Percentiles rank a stretch among this genome's conserved stretches.
Evolutionary conservation across 129 eudicot species (phyloP).

Genomic region (Mikania micrantha): DNA sequence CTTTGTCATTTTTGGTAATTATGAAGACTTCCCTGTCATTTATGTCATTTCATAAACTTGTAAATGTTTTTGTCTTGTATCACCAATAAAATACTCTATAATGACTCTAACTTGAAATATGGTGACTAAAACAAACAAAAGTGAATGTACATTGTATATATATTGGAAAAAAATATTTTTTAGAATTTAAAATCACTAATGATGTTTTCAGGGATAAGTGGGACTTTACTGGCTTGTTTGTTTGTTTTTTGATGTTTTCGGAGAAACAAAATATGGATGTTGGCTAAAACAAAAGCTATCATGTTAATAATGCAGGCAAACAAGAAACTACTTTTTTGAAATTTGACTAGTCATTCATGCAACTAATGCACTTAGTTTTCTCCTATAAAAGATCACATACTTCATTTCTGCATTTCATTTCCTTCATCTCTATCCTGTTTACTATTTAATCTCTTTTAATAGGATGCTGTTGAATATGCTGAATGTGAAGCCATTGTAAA

Average conservation of each 20-base stretch:
- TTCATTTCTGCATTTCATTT: neutral
- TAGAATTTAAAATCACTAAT: neutral
- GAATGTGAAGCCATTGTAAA: conserved; percentile 91
- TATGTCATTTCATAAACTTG: neutral
- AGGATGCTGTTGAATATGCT: conserved; percentile 98
- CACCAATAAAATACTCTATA: neutral
- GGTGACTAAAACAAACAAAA: neutral
- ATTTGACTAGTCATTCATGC: neutral
- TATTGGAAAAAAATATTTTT: neutral
- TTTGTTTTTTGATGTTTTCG: neutral
- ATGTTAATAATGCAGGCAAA: neutral
- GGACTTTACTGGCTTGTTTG: too few relatives aligned
- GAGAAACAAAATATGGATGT: neutral
- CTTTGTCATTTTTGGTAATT: neutral
- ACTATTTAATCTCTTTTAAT: neutral
- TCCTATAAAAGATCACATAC: neutral
- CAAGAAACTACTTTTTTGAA: neutral
- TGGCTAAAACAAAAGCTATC: neutral
- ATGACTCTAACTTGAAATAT: neutral
- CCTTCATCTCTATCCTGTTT: conserved; percentile 4
- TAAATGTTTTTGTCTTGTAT: neutral
- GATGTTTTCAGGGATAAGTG: neutral
- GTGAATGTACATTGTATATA: neutral
- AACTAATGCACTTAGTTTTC: neutral
- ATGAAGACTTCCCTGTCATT: neutral